Percentiles rank a stretch among this genome's conserved stretches.
These are phyloP conservation scores for Penicillium freii DNA, from an alignment of 2,329 filamentous ascomycete species.

Conservation along the genomic window DNA sequence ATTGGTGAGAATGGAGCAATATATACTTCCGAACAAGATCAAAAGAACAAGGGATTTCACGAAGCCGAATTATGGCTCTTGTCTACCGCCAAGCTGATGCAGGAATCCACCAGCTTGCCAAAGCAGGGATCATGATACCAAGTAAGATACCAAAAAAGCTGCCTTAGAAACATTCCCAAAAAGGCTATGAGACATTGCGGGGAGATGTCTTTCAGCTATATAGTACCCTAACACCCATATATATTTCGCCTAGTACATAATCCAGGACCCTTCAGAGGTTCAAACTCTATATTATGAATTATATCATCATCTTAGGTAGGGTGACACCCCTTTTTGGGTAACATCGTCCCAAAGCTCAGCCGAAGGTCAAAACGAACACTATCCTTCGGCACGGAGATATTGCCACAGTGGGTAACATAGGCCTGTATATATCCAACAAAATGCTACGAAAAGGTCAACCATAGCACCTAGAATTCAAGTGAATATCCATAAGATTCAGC, in stretches of 20 bases:
- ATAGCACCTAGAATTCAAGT: not conserved
- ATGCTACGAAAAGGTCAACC: not conserved
- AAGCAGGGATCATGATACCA: not conserved
- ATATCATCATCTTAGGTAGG: not conserved
- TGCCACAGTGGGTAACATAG: not conserved
- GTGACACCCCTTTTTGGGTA: not conserved
- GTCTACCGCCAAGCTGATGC: constrained; percentile 19
- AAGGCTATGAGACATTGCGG: constrained; percentile 12
- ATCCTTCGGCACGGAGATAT: not conserved
- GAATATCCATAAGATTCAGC: not conserved
- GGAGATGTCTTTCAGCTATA: not conserved
- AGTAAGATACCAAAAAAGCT: not conserved
- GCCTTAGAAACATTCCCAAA: not conserved
- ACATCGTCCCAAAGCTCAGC: not conserved
- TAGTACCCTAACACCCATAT: not conserved
- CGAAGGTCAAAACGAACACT: not conserved
- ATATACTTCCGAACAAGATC: constrained; percentile 32
- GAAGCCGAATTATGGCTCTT: not conserved
- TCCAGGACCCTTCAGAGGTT: not conserved
- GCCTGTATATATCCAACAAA: not conserved
- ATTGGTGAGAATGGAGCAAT: not conserved
- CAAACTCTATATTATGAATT: not conserved
- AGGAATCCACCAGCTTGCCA: constrained; percentile 14
- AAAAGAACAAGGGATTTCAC: constrained; percentile 24
- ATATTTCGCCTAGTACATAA: not conserved